These are phyloP conservation scores for Neofusicoccum ribis DNA, from an alignment of 2,329 filamentous ascomycete species.

Conservation along the genomic window DNA sequence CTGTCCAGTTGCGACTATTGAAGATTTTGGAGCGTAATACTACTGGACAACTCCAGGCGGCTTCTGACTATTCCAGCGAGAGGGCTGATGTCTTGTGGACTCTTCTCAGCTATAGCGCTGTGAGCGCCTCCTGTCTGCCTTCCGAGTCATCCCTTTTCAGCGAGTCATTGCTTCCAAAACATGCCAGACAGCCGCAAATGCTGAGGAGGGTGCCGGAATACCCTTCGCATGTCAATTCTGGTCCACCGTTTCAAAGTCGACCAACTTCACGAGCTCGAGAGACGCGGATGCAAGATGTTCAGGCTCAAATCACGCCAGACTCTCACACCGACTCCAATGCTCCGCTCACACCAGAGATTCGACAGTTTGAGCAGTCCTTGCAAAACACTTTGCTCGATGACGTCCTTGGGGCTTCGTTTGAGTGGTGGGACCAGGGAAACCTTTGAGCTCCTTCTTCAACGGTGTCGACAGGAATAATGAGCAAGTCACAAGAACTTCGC, in stretches of 20 bases:
- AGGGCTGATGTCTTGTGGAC: neutral
- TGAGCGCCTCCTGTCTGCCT: neutral
- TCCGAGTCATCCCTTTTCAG: neutral
- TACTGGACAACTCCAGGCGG: neutral
- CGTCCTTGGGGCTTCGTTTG: neutral
- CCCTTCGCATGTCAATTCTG: neutral
- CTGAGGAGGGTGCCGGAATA: neutral
- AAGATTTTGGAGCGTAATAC: neutral
- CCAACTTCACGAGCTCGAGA: neutral
- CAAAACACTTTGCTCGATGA: conserved; percentile 3
- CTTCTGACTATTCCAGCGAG: neutral
- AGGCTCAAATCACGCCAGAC: neutral
- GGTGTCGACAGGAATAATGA: too few species aligned
- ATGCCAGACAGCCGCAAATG: neutral
- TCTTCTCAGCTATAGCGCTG: neutral
- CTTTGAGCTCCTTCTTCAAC: neutral
- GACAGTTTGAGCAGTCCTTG: conserved; percentile 4
- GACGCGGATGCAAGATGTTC: neutral
- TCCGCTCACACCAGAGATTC: neutral
- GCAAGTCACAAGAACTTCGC: neutral
- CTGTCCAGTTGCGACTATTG: neutral
- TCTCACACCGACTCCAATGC: neutral
- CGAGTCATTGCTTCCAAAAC: neutral
- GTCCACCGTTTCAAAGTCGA: neutral
- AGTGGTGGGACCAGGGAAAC: conserved; percentile 15